A percentile compares a stretch with the other conserved stretches of the same genome.
phyloP scores from a whole-genome alignment of 2,329 filamentous ascomycete species.

The Colletotrichum tropicicola region DNA sequence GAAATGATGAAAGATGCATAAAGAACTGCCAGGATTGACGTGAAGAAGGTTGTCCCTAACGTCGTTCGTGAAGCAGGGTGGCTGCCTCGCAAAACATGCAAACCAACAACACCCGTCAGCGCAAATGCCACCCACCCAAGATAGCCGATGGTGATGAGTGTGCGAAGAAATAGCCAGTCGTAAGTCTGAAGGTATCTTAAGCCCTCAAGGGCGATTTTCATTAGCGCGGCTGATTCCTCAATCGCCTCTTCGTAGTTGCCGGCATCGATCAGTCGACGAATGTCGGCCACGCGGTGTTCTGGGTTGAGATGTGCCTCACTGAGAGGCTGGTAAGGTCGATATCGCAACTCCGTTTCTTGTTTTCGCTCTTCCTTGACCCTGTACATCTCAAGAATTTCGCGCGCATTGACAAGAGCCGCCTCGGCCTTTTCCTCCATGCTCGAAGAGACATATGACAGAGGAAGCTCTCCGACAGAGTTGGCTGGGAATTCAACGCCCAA shows the following conservation, averaged over 20 bases:
- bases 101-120: conserved; percentile 85
- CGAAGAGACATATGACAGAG: conserved; percentile 81
- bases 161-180: conserved; percentile 94
- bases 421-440: conserved; percentile 80
- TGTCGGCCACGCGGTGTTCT: conserved; percentile 72
- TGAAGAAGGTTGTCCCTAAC: conserved; percentile 72
- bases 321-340: conserved; percentile 78
- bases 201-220: conserved; percentile 81
- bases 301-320: conserved; percentile 69
- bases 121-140: conserved; percentile 96
- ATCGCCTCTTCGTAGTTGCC: conserved; percentile 81
- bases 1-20: conserved; percentile 85
- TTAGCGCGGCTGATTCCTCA: conserved; percentile 77
- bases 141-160: conserved; percentile 89
- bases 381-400: conserved; percentile 94
- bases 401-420: conserved; percentile 85
- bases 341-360: conserved; percentile 77
- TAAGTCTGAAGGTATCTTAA: conserved; percentile 96
- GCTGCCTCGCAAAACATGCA: conserved; percentile 82
- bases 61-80: conserved; percentile 70
- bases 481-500: conserved; percentile 89
- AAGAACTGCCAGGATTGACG: conserved; percentile 76
- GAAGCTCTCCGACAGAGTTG: conserved; percentile 94
- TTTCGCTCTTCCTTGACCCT: conserved; percentile 91
- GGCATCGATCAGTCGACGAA: conserved; percentile 72